phyloP scores from a whole-genome alignment of 2,329 filamentous ascomycete species.

The Diaporthe australafricana region DNA sequence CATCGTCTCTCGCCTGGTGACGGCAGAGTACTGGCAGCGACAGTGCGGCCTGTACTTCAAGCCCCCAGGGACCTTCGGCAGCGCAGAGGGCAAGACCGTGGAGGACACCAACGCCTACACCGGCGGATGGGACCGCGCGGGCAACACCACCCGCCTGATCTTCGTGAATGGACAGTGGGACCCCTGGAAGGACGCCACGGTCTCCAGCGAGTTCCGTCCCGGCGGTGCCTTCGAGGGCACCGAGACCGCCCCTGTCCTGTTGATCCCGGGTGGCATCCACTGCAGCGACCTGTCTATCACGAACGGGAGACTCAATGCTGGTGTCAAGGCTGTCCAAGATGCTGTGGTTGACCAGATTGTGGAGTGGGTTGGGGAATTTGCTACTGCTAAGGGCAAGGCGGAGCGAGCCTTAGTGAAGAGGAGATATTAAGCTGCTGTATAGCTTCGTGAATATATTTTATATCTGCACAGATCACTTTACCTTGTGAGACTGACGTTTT shows the following conservation, averaged over 20 bases:
- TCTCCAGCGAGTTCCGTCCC: conserved; percentile 51
- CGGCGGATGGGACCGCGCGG: conserved; percentile 55
- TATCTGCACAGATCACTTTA: too few relatives aligned
- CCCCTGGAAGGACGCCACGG: conserved; percentile 54
- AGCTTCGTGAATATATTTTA: neutral
- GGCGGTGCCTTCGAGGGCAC: conserved; percentile 52
- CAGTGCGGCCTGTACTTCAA: conserved; percentile 59
- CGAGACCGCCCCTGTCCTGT: conserved; percentile 45
- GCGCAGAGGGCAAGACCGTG: conserved; percentile 47
- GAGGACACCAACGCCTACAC: conserved; percentile 51
- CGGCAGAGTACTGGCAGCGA: conserved; percentile 52
- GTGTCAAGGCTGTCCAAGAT: conserved; percentile 61
- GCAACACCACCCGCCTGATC: conserved; percentile 51
- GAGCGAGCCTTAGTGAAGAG: neutral
- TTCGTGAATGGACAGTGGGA: conserved; percentile 55
- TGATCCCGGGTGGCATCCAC: conserved; percentile 52
- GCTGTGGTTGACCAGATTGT: conserved; percentile 63
- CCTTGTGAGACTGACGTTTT: too few relatives aligned
- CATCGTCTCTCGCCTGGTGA: conserved; percentile 53
- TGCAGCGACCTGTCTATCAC: conserved; percentile 53
- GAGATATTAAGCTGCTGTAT: neutral
- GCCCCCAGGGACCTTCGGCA: conserved; percentile 51
- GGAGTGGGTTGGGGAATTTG: conserved; percentile 65
- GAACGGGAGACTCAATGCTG: conserved; percentile 64
- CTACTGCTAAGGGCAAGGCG: conserved; percentile 44